Percentiles rank a stretch among this genome's conserved stretches.
Conservation (phyloP, 2,329 filamentous ascomycete genomes). For the Colletotrichum orchidophilum region DNA sequence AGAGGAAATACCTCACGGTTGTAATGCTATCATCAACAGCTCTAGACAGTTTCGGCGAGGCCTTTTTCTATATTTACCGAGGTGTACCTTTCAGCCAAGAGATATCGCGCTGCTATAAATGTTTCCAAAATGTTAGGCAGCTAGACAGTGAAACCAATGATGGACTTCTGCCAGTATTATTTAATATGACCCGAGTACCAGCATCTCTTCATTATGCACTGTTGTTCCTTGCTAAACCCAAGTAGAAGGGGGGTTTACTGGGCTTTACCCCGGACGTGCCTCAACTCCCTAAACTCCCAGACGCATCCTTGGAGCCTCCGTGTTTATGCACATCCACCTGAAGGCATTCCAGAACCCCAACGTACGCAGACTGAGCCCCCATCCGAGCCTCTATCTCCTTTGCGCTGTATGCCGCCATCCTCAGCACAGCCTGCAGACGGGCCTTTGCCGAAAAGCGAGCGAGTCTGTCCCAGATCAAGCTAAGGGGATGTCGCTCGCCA, state of each 20-base stretch:
- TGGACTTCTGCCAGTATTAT: background rate
- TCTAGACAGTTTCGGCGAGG: background rate
- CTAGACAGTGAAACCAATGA: background rate
- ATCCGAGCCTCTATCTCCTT: background rate
- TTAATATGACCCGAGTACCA: background rate
- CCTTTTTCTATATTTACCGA: background rate
- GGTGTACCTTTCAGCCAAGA: background rate
- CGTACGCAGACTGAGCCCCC: background rate
- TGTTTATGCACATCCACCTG: background rate
- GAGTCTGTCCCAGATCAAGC: background rate
- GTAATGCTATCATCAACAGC: background rate
- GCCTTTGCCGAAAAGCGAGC: background rate
- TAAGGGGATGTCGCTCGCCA: background rate
- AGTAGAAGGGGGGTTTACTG: too few relatives aligned
- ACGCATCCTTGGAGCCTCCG: background rate
- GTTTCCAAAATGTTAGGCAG: background rate
- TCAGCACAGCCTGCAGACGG: background rate
- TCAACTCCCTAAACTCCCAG: background rate
- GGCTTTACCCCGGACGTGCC: rapidly evolving
- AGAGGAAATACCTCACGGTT: background rate
- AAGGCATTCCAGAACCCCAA: background rate
- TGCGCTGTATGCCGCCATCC: background rate
- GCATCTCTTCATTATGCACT: background rate
- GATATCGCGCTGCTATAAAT: background rate
- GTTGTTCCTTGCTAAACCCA: too few relatives aligned